Conservation (phyloP, 2,329 filamentous ascomycete species). For the Mycogone perniciosa region DNA sequence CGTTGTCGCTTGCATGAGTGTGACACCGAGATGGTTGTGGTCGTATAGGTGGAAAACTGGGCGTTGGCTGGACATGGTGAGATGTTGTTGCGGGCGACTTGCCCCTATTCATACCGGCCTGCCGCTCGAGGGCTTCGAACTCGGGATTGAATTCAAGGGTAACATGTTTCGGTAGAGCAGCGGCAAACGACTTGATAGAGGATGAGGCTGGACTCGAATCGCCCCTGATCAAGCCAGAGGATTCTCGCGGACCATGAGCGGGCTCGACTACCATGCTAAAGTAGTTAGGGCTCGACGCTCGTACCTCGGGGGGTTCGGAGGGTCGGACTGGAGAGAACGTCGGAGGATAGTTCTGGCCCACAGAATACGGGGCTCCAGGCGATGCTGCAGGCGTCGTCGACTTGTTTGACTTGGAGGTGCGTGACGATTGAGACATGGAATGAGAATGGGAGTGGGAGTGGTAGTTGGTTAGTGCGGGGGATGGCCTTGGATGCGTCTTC, state of each 20-base stretch:
- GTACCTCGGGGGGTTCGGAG: conserved; percentile 31
- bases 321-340: conserved; percentile 39
- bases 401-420: conserved; percentile 33
- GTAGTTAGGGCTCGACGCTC: conserved; percentile 71
- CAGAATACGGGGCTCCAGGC: conserved; percentile 45
- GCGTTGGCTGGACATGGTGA: conserved; percentile 36
- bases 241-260: conserved; percentile 54
- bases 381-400: conserved; percentile 48
- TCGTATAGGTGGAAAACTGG: conserved; percentile 27
- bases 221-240: conserved; percentile 57
- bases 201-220: conserved; percentile 72
- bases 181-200: conserved; percentile 62
- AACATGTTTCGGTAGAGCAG: conserved; percentile 61
- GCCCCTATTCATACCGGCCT: conserved; percentile 58
- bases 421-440: conserved; percentile 36
- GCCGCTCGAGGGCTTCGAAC: conserved; percentile 72
- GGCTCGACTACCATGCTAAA: conserved; percentile 70
- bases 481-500: conserved; percentile 38
- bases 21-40: conserved; percentile 42
- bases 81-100: conserved; percentile 37
- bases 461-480: conserved; percentile 27
- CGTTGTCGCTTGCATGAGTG: conserved; percentile 41
- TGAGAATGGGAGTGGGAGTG: conserved; percentile 30
- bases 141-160: conserved; percentile 71
- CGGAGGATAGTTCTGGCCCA: conserved; percentile 49